These are phyloP conservation scores for Alternaria sp. DNA, from an alignment of 2,329 filamentous ascomycete species.

Conservation along the genomic window DNA sequence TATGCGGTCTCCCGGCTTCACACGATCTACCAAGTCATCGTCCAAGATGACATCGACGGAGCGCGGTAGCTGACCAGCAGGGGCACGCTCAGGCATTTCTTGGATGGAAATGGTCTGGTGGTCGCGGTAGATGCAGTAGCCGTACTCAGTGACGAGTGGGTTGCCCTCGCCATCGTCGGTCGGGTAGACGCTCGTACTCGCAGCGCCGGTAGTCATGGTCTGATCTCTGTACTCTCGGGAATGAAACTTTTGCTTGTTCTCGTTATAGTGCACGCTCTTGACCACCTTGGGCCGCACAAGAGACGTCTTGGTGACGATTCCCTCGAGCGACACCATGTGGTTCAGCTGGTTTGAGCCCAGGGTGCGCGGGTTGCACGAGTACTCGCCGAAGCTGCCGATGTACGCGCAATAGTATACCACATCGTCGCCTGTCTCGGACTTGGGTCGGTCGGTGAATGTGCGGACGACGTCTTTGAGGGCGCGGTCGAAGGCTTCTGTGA, in stretches of 20 bases:
- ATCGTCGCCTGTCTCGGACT: constrained; percentile 78
- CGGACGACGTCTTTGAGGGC: constrained; percentile 89
- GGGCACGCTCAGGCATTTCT: constrained; percentile 97
- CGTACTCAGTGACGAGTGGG: constrained; percentile 92
- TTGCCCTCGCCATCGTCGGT: constrained; percentile 94
- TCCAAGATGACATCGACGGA: constrained; percentile 97
- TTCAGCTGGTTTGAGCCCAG: constrained; percentile 89
- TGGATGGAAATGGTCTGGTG: constrained; percentile 98
- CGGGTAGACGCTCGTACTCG: constrained; percentile 90
- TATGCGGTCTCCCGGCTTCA: constrained; percentile 94
- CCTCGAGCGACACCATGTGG: constrained; percentile 95
- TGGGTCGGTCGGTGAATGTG: constrained; percentile 75
- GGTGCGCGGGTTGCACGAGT: constrained; percentile 91
- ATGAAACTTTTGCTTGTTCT: constrained; percentile 83
- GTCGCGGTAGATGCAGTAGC: constrained; percentile 92
- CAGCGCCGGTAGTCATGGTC: constrained; percentile 89
- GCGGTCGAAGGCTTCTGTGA: constrained; percentile 83
- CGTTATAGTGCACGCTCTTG: constrained; percentile 96
- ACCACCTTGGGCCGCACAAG: constrained; percentile 96
- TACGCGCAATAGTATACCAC: constrained; percentile 94
- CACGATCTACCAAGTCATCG: constrained; percentile 91
- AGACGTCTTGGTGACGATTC: constrained; percentile 95
- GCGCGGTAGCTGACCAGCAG: constrained; percentile 91
- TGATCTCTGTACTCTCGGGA: constrained; percentile 93
- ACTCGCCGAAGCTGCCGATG: constrained; percentile 93